These are phyloP conservation scores for Dimargaris verticillata DNA, from an alignment of 192 early-diverging fungal genomes.

Conservation along the genomic window DNA sequence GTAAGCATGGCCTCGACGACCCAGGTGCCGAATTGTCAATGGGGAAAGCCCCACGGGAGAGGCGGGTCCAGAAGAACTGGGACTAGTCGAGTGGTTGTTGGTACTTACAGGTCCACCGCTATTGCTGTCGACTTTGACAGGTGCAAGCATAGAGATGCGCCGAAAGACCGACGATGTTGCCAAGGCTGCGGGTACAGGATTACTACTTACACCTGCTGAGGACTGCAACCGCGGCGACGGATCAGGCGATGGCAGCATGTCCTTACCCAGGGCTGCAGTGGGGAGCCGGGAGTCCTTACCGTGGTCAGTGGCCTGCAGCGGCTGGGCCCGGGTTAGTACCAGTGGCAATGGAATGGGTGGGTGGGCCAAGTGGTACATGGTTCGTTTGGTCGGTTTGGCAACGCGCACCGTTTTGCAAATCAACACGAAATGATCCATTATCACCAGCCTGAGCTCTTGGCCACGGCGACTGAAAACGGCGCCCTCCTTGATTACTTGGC, in stretches of 20 bases:
- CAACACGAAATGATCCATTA: neutral
- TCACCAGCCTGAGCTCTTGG: neutral
- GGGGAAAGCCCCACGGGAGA: neutral
- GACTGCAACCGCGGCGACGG: neutral
- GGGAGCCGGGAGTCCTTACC: neutral
- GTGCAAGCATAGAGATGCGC: neutral
- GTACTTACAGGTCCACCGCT: neutral
- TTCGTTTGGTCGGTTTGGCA: neutral
- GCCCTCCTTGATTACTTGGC: neutral
- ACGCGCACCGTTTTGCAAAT: neutral
- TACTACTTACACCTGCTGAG: too few relatives aligned
- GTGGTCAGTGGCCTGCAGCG: neutral
- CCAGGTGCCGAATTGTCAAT: neutral
- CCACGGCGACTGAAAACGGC: neutral
- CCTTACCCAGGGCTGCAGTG: neutral
- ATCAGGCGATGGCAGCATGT: neutral
- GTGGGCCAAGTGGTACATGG: neutral
- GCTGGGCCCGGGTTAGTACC: neutral
- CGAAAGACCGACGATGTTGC: neutral
- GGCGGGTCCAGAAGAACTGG: neutral
- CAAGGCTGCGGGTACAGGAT: too few relatives aligned
- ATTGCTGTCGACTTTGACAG: neutral
- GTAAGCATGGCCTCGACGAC: neutral
- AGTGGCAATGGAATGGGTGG: neutral
- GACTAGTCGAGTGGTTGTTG: neutral